Base-by-base conservation (phyloP, 2,329 filamentous ascomycete species). In the Alternaria gansuensis region DNA sequence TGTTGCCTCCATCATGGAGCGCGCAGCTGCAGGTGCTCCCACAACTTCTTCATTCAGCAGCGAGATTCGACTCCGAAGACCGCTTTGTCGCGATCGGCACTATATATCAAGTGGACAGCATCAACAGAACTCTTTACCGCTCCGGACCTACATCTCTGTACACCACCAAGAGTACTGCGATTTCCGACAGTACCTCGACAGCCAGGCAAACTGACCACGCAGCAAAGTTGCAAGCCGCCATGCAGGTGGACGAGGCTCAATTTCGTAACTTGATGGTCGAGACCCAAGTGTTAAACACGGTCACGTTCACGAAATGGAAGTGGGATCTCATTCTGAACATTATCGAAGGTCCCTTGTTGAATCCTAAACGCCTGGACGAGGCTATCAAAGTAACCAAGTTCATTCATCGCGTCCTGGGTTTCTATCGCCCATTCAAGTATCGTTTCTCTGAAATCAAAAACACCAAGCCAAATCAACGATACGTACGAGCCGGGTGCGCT, bases 41-140 rank as follows among this genome's bases (percentile, higher is more conserved):
- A 0, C 90, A 94, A 61, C 83, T 98, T 1, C 90, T 99, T 70
- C 84, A 89, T 6, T 87, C 89, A 0, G 92, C 93, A 4, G 85
- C 91, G 2, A 85, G 88, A 33, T 92, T 93, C 68, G 82, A 86
- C 23, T 83, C 87, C 21, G 87, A 93, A 29, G 85, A 88, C 24
- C 88, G 92, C 54, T 93, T 93, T 67, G 83, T 90, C 56, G 92
- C 94, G 6, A 93, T 92, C 7, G 89, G 92, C 7, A 96, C 96
- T 17, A 92, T 99, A 11, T 99, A 98, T 72, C 95, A 98, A 75
- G 96, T 99, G 53, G 97, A 97, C 79, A 97, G 94, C 74, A 93
- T 99, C 66, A 99, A 94, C 76, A 88, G 92, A 63, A 98, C 93
- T 0, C 81, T 99, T 13, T 96, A 96, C 73, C 86, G 93, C 57